Percentiles rank a stretch among this genome's conserved stretches.
These are phyloP conservation scores for Nymphaea colorata DNA, from an alignment of 164 flowering plant genomes.

Conservation along the genomic window DNA sequence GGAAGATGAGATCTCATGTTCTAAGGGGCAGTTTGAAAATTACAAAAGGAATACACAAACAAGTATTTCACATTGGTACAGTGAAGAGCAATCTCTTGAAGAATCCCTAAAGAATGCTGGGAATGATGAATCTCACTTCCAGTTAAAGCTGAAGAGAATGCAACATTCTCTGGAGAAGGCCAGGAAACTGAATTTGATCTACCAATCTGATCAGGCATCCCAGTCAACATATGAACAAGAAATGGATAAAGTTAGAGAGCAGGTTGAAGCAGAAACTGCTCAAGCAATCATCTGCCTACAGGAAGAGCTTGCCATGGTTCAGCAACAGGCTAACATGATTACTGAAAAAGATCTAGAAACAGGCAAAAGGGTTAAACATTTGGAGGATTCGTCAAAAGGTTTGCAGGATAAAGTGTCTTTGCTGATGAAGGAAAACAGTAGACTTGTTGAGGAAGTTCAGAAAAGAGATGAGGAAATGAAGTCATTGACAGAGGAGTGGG, in stretches of 20 bases:
- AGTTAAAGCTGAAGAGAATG: constrained; percentile 53
- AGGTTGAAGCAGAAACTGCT: constrained; percentile 95
- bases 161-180: constrained; percentile 88
- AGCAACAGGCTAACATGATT: constrained; percentile 52
- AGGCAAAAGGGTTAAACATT: constrained; percentile 16
- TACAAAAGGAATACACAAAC: background rate
- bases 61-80: constrained; percentile 13
- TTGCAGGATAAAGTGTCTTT: constrained; percentile 24
- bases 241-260: constrained; percentile 68
- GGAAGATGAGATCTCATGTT: constrained; percentile 38
- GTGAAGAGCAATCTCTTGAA: constrained; percentile 6
- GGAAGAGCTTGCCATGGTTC: constrained; percentile 71
- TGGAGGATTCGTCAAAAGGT: constrained; percentile 38
- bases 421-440: constrained; percentile 31
- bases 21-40: constrained; percentile 25
- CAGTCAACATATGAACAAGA: constrained; percentile 59
- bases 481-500: constrained; percentile 53
- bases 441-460: constrained; percentile 25
- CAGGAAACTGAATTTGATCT: constrained; percentile 43
- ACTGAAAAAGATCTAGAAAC: constrained; percentile 39
- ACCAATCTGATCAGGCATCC: constrained; percentile 51
- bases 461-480: constrained; percentile 40
- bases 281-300: constrained; percentile 90
- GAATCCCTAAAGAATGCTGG: constrained; percentile 9
- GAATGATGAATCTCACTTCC: constrained; percentile 35